Conservation (phyloP, 352 stramenopile species). For the Phytophthora pisi region DNA sequence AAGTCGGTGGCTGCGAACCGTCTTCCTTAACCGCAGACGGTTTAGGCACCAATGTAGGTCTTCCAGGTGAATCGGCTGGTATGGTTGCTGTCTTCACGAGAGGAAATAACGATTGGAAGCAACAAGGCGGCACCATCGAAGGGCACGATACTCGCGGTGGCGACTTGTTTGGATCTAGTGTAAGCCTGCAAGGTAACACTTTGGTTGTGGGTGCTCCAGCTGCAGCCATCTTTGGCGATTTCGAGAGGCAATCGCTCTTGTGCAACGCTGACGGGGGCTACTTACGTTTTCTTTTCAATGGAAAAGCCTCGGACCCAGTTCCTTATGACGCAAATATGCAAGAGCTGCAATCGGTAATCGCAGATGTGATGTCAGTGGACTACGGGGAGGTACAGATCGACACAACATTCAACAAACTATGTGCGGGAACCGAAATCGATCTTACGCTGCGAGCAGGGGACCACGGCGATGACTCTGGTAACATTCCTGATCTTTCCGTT, state of each 20-base stretch:
- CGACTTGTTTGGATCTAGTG: slow-evolving; percentile 78
- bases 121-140: slow-evolving; percentile 62
- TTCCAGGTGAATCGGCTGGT: slow-evolving; percentile 63
- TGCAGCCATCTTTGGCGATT: slow-evolving; percentile 72
- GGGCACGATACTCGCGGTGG: slow-evolving; percentile 63
- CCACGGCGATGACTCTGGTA: slow-evolving; percentile 56
- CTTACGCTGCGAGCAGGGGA: slow-evolving; percentile 64
- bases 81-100: slow-evolving; percentile 73
- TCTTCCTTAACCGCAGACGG: slow-evolving; percentile 35
- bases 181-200: slow-evolving; percentile 59
- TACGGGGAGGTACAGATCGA: slow-evolving; percentile 58
- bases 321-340: slow-evolving; percentile 61
- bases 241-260: slow-evolving; percentile 71
- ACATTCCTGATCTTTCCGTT: slow-evolving; percentile 64
- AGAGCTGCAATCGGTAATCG: slow-evolving; percentile 57
- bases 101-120: slow-evolving; percentile 75
- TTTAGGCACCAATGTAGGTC: slow-evolving; percentile 48
- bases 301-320: slow-evolving; percentile 58
- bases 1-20: slow-evolving; percentile 58
- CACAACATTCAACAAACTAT: slow-evolving; percentile 59
- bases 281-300: slow-evolving; percentile 67
- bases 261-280: slow-evolving; percentile 79
- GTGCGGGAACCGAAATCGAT: slow-evolving; percentile 52
- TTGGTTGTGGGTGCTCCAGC: slow-evolving; percentile 70
- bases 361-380: slow-evolving; percentile 60